Conservation (phyloP, 1,284 basidiomycete genomes). For the Tylopilus orsonianus region DNA sequence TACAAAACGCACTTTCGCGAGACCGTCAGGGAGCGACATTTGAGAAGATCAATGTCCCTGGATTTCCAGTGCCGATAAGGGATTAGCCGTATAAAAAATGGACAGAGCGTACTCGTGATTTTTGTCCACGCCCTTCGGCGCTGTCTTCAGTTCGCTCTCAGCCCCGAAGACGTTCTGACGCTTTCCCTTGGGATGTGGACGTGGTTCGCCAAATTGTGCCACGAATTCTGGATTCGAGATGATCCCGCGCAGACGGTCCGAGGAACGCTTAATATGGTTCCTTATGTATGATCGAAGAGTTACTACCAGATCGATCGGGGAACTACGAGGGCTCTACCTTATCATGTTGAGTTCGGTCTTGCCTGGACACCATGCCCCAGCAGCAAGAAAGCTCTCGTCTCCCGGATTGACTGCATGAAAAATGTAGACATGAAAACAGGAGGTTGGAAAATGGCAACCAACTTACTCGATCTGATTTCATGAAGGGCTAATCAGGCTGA, state of each 20-base stretch:
- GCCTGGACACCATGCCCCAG: constrained; percentile 82
- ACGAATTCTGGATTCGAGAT: constrained; percentile 71
- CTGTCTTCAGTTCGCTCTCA: constrained; percentile 82
- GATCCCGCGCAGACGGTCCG: constrained; percentile 61
- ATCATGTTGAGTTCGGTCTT: constrained; percentile 77
- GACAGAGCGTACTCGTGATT: constrained; percentile 55
- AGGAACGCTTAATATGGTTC: constrained; percentile 61
- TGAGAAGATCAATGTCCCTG: constrained; percentile 85
- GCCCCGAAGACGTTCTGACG: constrained; percentile 76
- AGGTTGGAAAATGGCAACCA: background rate
- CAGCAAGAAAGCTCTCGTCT: constrained; percentile 69
- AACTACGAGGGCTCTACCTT: constrained; percentile 42
- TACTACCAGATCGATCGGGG: background rate
- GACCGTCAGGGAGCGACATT: constrained; percentile 79
- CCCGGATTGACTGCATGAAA: constrained; percentile 64
- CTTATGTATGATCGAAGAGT: constrained; percentile 38
- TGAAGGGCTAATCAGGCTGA: background rate
- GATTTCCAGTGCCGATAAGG: background rate
- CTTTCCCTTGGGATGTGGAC: constrained; percentile 58
- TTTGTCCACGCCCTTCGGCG: constrained; percentile 87
- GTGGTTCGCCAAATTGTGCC: constrained; percentile 68
- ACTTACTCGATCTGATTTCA: constrained; percentile 25
- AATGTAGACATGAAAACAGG: constrained; percentile 10
- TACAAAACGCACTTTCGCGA: constrained; percentile 52
- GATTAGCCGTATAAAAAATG: background rate